Evolutionary conservation across 2,329 filamentous ascomycete species (phyloP).

Genomic region (Colletotrichum brevisporum): DNA sequence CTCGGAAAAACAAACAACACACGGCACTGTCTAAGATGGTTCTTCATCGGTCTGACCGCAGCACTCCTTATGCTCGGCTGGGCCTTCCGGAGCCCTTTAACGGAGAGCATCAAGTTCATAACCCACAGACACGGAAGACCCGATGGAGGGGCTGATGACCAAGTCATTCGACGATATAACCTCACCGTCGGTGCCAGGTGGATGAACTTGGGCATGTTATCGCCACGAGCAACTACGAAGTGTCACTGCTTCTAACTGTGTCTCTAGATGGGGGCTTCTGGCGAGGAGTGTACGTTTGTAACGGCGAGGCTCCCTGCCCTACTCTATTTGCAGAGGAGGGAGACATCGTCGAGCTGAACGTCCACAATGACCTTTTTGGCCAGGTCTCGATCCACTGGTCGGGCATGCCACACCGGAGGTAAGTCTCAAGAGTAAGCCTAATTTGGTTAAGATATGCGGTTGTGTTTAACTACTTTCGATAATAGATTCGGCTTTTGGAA

Average conservation of each 20-base stretch:
- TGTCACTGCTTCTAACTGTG: neutral
- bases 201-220: slow-evolving; percentile 14
- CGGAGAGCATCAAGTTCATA: too few species aligned
- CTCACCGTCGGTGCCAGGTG: slow-evolving; percentile 19
- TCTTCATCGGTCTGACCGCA: too few species aligned
- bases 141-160: too few species aligned
- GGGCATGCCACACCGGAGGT: slow-evolving; percentile 26
- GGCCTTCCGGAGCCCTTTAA: too few species aligned
- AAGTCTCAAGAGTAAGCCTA: fast-evolving
- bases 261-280: slow-evolving; percentile 14
- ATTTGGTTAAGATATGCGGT: too few species aligned
- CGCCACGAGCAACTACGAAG: neutral
- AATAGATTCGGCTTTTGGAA: slow-evolving; percentile 31
- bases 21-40: too few species aligned
- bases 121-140: too few species aligned
- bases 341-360: slow-evolving; percentile 27
- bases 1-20: too few species aligned
- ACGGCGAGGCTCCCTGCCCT: slow-evolving; percentile 22
- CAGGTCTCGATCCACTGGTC: slow-evolving; percentile 29
- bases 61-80: too few species aligned
- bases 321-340: slow-evolving; percentile 22
- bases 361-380: slow-evolving; percentile 21
- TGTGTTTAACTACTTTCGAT: too few species aligned
- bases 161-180: slow-evolving; percentile 8
- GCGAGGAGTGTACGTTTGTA: slow-evolving; percentile 29